Evolutionary conservation across 805 yeast species (phyloP).

Genomic region (Pichia rugopelliculosa): DNA sequence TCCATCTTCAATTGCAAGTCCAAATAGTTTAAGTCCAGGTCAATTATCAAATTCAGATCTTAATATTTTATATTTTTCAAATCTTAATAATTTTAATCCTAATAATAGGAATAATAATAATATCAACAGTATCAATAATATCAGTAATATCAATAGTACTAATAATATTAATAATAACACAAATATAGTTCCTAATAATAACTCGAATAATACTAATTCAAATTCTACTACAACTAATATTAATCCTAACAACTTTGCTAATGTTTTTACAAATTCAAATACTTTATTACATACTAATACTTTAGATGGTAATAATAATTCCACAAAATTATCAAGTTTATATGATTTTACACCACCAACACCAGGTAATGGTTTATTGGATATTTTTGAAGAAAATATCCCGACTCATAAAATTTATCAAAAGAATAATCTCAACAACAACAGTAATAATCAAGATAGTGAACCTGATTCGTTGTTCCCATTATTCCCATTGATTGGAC

Average conservation of each 20-base stretch:
- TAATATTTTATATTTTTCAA: neutral
- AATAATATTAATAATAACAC: neutral
- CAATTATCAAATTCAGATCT: slow-evolving; percentile 3
- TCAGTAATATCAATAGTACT: neutral
- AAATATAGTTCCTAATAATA: neutral
- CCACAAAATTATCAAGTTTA: neutral
- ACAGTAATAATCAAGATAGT: slow-evolving; percentile 10
- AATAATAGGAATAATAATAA: neutral
- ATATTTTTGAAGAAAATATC: slow-evolving; percentile 21
- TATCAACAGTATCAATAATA: neutral
- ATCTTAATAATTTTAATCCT: neutral
- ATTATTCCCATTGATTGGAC: slow-evolving; percentile 28
- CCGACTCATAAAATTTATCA: slow-evolving; percentile 2
- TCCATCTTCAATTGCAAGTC: slow-evolving; percentile 4
- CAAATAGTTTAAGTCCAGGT: slow-evolving; percentile 9
- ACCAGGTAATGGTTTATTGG: slow-evolving; percentile 28
- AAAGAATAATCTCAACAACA: neutral
- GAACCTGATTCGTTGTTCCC: slow-evolving; percentile 28
- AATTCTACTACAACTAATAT: neutral
- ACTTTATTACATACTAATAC: neutral
- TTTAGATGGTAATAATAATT: neutral
- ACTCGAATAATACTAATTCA: neutral
- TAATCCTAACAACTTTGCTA: neutral
- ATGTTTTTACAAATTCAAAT: neutral
- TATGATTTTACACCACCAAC: slow-evolving; percentile 19